Evolutionary conservation across 208 protist species (phyloP).

Genomic region (Phytomonas francai): DNA sequence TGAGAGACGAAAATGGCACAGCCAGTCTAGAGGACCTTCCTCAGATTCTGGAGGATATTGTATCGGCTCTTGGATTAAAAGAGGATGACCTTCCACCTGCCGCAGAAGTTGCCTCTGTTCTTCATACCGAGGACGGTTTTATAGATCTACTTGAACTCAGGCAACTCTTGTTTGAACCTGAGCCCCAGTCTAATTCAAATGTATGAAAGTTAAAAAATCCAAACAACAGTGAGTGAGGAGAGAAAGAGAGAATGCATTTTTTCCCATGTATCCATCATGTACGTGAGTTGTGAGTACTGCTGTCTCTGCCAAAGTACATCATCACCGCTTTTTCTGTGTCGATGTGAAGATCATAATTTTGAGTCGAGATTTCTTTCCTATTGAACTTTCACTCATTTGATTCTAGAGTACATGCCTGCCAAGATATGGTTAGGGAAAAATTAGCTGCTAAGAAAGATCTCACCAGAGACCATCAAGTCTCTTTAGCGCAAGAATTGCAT

Average conservation of each 20-base stretch:
- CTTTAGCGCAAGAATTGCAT: constrained; percentile 55
- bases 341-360: not conserved
- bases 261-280: not conserved
- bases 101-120: constrained; percentile 37
- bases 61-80: constrained; percentile 26
- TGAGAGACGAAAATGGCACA: constrained; percentile 31
- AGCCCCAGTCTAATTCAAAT: not conserved
- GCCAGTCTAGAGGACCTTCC: constrained; percentile 34
- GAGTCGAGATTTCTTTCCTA: not conserved
- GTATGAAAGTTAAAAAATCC: not conserved
- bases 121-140: constrained; percentile 23
- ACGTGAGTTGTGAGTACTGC: not conserved
- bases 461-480: constrained; percentile 33
- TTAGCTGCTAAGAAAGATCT: constrained; percentile 25
- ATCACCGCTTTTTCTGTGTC: not conserved
- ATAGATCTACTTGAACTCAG: constrained; percentile 68
- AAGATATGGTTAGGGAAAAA: not conserved
- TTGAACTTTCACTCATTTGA: not conserved
- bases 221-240: not conserved
- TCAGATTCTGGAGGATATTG: constrained; percentile 46
- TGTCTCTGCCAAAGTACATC: not conserved
- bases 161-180: constrained; percentile 46
- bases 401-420: not conserved
- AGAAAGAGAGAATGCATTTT: not conserved
- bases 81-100: constrained; percentile 40